Base-by-base conservation (phyloP, 495 filamentous ascomycete genomes). In the Clavariopsis aquatica region DNA sequence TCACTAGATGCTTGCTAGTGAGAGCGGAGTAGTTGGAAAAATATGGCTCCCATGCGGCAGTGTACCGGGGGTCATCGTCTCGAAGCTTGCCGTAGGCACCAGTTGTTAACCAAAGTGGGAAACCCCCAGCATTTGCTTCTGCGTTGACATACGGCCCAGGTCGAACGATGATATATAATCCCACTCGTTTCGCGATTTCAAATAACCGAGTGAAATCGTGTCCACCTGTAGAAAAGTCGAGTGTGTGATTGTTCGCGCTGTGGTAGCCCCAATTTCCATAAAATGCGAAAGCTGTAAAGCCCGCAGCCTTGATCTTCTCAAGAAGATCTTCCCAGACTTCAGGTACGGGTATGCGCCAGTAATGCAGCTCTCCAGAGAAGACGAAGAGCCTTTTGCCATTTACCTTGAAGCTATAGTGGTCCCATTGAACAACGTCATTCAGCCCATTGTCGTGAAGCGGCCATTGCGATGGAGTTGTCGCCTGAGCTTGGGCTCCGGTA, bases 141-240 rank as follows among this genome's bases (percentile, higher is more conserved):
- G 77, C 85, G 63, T 87, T 88, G 60, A 79, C 74, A 64, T 87
- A 87, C 0, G 84, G 85, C 0, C 84, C 84, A 12, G 85, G 80
- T 29, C 85, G 75, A 34, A 80, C 78, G 20, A 87, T 80, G 22
- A 87, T 77, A 64, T 83, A 87, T 47, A 87, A 67, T 23, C 84
- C 84, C 2, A 82, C 71, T 53, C 84, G 69, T 64, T 83, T 83
- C 22, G 84, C 83, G 24, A 84, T 75, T 43, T 83, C 80, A 22
- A 86, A 81, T 23, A 87, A 69, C 17, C 73, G 73, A 17, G 79
- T 78, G 53, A 86, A 74, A 53, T 86, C 76, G 60, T 83, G 83
- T 0, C 79, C 80, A 34, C 82, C 82, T 8, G 71, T 82, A 58
- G 77, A 71, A 65, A 87, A 88, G 65, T 88, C 85, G 26, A 84